Evolutionary conservation across 2,329 filamentous ascomycete genomes (phyloP), one percentile per base, ranked within the genome.

Genomic region (Onygenales sp.): DNA sequence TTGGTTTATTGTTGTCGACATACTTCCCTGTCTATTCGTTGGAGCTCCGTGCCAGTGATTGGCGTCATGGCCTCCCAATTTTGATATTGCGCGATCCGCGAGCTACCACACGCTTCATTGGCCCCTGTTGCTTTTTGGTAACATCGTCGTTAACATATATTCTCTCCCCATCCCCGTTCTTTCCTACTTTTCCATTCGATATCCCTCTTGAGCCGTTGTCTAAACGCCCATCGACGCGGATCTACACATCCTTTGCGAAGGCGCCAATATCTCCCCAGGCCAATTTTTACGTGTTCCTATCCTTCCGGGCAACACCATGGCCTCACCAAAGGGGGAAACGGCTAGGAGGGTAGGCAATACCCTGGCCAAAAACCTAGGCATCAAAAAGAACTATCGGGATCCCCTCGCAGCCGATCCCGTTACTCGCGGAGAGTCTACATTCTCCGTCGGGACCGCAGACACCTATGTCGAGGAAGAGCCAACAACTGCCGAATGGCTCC

Each of bases 391-490:
- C 56, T 81, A 85, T 56, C 77, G 81, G 43, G 79, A 91, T 55
- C 67, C 68, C 34, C 53, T 68, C 17, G 77, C 79, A 52, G 62
- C 70, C 17, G 83, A 88, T 49, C 79, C 83, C 45, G 77, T 89
- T 50, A 86, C 85, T 10, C 78, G 86, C 46, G 87, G 87, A 61
- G 89, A 93, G 68, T 94, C 89, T 1, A 78, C 87, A 54, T 83
- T 89, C 63, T 93, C 90, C 0, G 76, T 81, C 37, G 79, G 80
- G 43, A 88, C 84, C 1, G 80, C 83, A 42, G 86, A 92, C 60
- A 85, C 81, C 47, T 97, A 94, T 65, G 77, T 93, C 52, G 92
- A 98, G 65, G 78, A 86, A 17, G 86, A 88, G 56, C 92, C 93
- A 0, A 87, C 83, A 3, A 81, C 83, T 0, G 63, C 70, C 6